Conservation (phyloP, 2,329 filamentous ascomycete genomes). For the Pseudogymnoascus sp. region DNA sequence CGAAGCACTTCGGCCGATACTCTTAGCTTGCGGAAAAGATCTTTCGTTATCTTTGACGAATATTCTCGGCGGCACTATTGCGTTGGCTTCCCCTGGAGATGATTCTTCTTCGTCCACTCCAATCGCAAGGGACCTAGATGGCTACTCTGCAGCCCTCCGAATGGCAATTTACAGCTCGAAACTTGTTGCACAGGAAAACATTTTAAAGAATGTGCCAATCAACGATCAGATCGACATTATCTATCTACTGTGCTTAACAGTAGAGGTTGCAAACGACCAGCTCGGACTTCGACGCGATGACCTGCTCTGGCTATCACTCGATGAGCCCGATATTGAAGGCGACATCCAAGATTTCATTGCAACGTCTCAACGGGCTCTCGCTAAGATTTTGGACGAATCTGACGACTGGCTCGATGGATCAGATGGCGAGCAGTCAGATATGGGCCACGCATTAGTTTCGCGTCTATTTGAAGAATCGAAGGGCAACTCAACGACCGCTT, state of each 20-base stretch:
- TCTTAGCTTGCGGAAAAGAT: slow-evolving; percentile 42
- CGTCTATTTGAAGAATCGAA: slow-evolving; percentile 38
- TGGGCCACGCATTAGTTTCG: slow-evolving; percentile 38
- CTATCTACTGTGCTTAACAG: slow-evolving; percentile 43
- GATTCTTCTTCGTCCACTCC: slow-evolving; percentile 19
- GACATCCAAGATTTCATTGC: slow-evolving; percentile 18
- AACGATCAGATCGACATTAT: slow-evolving; percentile 43
- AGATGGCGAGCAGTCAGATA: slow-evolving; percentile 27
- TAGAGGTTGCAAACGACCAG: slow-evolving; percentile 48
- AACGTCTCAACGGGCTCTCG: slow-evolving; percentile 11
- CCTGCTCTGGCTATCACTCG: slow-evolving; percentile 41
- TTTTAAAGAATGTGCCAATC: slow-evolving; percentile 34
- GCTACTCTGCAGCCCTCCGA: slow-evolving; percentile 65
- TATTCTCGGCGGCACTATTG: slow-evolving; percentile 61
- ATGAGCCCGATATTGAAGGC: slow-evolving; percentile 27
- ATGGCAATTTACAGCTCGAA: slow-evolving; percentile 64
- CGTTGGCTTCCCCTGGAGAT: slow-evolving; percentile 43
- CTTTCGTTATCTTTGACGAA: slow-evolving; percentile 68
- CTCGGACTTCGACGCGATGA: slow-evolving; percentile 35
- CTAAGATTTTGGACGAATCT: slow-evolving; percentile 29
- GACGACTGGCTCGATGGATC: slow-evolving; percentile 37
- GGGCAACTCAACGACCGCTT: slow-evolving; percentile 35
- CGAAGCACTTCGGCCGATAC: slow-evolving; percentile 49
- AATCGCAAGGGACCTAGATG: slow-evolving; percentile 55
- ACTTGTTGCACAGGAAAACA: slow-evolving; percentile 42